Evolutionary conservation across 306 rosid species (phyloP).

Genomic region (Casuarina glauca): DNA sequence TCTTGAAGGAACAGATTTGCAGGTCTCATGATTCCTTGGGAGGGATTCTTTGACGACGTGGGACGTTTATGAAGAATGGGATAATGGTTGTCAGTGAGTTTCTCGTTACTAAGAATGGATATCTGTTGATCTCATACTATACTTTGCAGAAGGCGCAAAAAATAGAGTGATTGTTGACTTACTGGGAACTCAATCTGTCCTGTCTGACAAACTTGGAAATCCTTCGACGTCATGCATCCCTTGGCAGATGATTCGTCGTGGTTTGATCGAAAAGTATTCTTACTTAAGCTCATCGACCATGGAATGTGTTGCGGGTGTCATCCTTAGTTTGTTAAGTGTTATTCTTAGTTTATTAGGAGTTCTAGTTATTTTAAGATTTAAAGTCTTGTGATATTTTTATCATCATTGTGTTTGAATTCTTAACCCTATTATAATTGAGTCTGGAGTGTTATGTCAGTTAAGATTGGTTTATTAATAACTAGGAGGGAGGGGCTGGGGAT

Average conservation of each 20-base stretch:
- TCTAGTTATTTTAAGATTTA: too few species aligned
- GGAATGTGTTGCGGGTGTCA: background rate
- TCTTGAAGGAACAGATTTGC: too few species aligned
- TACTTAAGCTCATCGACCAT: constrained; percentile 22
- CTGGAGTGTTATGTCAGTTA: too few species aligned
- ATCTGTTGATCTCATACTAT: constrained; percentile 31
- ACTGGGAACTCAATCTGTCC: constrained; percentile 41
- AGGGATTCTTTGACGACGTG: too few species aligned
- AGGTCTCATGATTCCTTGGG: too few species aligned
- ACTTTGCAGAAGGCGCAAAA: constrained; percentile 33
- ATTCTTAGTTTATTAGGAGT: too few species aligned
- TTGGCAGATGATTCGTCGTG: constrained; percentile 40
- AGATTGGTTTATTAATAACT: too few species aligned
- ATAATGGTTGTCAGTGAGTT: constrained; percentile 34
- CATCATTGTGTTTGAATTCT: too few species aligned
- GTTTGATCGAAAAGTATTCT: constrained; percentile 43
- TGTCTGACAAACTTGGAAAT: constrained; percentile 35
- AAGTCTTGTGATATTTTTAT: too few species aligned
- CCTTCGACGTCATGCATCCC: constrained; percentile 39
- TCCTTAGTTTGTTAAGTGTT: too few species aligned
- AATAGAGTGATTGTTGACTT: constrained; percentile 33
- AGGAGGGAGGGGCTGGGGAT: too few species aligned
- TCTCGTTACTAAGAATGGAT: constrained; percentile 38
- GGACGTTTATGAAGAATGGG: background rate
- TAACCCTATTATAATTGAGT: too few species aligned